These are phyloP conservation scores for Prunus padus DNA, from an alignment of 306 rosid species.

Conservation along the genomic window DNA sequence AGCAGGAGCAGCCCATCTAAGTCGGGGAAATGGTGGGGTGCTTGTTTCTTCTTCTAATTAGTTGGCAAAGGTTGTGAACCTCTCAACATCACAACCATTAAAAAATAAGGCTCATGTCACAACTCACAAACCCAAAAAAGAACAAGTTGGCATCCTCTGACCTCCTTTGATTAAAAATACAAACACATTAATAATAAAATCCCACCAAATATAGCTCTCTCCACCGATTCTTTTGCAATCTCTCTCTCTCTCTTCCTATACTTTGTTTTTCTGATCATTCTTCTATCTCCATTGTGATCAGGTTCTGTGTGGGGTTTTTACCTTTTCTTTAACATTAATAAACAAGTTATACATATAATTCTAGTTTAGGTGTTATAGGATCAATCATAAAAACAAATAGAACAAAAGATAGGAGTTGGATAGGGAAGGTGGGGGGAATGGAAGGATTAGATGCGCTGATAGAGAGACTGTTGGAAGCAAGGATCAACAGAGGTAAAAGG, in stretches of 20 bases:
- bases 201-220: slow-evolving; percentile 7
- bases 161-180: background rate
- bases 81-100: slow-evolving; percentile 28
- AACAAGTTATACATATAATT: background rate
- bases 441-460: slow-evolving; percentile 82
- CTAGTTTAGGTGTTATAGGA: background rate
- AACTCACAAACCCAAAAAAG: slow-evolving; percentile 7
- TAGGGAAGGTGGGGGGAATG: slow-evolving; percentile 43
- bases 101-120: slow-evolving; percentile 17
- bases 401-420: background rate
- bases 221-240: slow-evolving; percentile 1
- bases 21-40: slow-evolving; percentile 20
- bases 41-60: slow-evolving; percentile 22
- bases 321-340: background rate
- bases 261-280: background rate
- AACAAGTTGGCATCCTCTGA: background rate
- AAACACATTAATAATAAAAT: background rate
- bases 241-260: background rate
- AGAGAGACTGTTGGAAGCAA: slow-evolving; percentile 71
- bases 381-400: background rate
- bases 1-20: slow-evolving; percentile 27
- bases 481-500: slow-evolving; percentile 61
- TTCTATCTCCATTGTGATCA: background rate
- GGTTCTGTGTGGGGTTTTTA: background rate
- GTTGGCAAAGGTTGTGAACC: slow-evolving; percentile 33